Conservation (phyloP, 495 filamentous ascomycete genomes). For the Schizothecium vesticola region DNA sequence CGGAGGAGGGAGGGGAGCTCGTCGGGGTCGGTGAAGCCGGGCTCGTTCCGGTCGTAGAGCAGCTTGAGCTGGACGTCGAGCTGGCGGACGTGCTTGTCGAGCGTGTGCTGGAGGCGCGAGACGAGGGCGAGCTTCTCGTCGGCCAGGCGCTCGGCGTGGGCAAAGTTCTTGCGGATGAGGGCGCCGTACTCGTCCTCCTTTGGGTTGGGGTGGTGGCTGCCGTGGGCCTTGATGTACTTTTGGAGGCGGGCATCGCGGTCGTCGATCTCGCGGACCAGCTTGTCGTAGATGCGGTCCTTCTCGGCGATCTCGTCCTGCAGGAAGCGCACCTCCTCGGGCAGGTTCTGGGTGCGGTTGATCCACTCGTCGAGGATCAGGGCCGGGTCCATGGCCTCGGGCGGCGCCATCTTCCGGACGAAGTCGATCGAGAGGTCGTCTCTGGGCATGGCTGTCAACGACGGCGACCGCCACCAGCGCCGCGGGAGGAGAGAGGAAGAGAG, state of each 20-base stretch:
- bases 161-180: slow-evolving; percentile 65
- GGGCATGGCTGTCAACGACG: slow-evolving; percentile 49
- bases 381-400: slow-evolving; percentile 59
- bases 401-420: slow-evolving; percentile 50
- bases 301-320: slow-evolving; percentile 90
- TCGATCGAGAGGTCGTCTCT: slow-evolving; percentile 60
- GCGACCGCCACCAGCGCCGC: not conserved
- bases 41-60: slow-evolving; percentile 69
- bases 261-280: slow-evolving; percentile 66
- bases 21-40: slow-evolving; percentile 67
- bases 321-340: slow-evolving; percentile 87
- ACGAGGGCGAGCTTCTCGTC: slow-evolving; percentile 80
- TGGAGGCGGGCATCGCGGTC: slow-evolving; percentile 77
- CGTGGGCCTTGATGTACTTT: slow-evolving; percentile 82
- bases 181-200: slow-evolving; percentile 75
- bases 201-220: slow-evolving; percentile 73
- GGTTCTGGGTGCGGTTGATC: slow-evolving; percentile 77
- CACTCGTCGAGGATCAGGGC: slow-evolving; percentile 90
- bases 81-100: slow-evolving; percentile 84
- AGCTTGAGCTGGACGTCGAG: slow-evolving; percentile 83
- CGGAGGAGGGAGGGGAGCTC: slow-evolving; percentile 72
- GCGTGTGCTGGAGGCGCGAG: slow-evolving; percentile 67
- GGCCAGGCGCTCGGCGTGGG: slow-evolving; percentile 65
- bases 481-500: not conserved
- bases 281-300: slow-evolving; percentile 76